Percentiles rank a stretch among this genome's conserved stretches.
phyloP scores from a whole-genome alignment of 441 rosid genomes.

The Euphorbia corollata region DNA sequence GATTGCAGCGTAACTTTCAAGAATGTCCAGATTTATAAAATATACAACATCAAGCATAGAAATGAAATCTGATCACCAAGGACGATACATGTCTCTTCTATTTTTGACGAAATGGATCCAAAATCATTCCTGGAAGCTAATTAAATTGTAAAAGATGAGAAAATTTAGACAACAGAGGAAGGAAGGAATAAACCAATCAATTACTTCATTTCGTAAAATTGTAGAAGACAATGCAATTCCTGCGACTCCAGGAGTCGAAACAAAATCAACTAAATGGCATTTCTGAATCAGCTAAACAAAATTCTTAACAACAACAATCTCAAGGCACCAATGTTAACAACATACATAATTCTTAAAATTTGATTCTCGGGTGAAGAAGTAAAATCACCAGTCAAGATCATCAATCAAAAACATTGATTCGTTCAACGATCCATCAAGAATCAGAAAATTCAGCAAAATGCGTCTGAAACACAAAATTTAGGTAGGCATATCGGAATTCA shows the following conservation, averaged over 20 bases:
- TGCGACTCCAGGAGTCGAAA: background rate
- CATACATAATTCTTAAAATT: background rate
- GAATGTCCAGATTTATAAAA: background rate
- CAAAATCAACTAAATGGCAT: background rate
- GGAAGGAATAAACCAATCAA: background rate
- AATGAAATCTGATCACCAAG: background rate
- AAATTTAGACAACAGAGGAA: background rate
- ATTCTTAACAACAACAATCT: background rate
- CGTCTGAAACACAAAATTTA: background rate
- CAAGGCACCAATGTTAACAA: background rate
- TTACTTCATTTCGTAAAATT: background rate
- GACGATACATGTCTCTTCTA: background rate
- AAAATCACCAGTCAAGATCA: background rate
- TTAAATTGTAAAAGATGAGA: background rate
- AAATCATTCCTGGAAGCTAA: background rate
- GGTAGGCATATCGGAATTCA: background rate
- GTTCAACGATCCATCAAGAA: conserved; percentile 10
- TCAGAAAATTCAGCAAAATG: background rate
- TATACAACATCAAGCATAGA: background rate
- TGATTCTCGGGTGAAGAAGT: background rate
- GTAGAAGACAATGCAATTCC: background rate
- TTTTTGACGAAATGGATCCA: background rate
- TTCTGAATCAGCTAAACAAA: background rate
- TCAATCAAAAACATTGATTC: background rate
- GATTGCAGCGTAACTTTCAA: background rate